Percentiles rank a stretch among this genome's conserved stretches.
These are phyloP conservation scores for Triticum turgidum DNA, from an alignment of 176 grass and related monocot genomes.

Conservation along the genomic window DNA sequence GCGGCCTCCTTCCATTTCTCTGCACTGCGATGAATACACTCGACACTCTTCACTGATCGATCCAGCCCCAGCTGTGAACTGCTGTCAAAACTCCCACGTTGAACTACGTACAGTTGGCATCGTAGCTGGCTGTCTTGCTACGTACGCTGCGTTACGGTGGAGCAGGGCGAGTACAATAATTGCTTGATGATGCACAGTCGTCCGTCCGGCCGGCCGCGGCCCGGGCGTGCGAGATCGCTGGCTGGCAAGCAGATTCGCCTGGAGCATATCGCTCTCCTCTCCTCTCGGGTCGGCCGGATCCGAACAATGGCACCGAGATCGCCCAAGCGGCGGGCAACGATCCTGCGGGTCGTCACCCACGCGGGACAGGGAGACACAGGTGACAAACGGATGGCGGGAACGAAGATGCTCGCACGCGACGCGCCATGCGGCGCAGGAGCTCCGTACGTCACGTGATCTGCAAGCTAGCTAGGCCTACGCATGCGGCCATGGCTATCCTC, in stretches of 20 bases:
- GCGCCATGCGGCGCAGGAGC: not conserved
- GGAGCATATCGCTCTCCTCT: not conserved
- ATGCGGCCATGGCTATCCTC: too few species aligned
- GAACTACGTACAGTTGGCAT: too few species aligned
- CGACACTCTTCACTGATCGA: too few species aligned
- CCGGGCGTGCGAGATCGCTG: not conserved
- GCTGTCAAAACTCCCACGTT: too few species aligned
- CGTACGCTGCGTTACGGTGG: not conserved
- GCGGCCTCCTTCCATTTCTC: not conserved
- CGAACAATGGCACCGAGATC: not conserved
- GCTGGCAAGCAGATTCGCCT: not conserved
- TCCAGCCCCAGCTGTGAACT: too few species aligned
- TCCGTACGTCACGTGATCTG: not conserved
- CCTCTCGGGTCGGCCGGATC: not conserved
- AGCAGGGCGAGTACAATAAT: not conserved
- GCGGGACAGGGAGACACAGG: not conserved
- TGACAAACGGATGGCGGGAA: not conserved
- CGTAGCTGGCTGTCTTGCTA: too few species aligned
- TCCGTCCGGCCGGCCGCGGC: not conserved
- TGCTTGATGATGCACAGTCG: not conserved
- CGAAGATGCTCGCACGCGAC: not conserved
- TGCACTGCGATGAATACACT: not conserved
- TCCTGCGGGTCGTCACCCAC: not conserved
- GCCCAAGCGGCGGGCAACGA: not conserved
- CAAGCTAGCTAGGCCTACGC: too few species aligned